Evolutionary conservation across 805 yeast genomes (phyloP), one percentile per base, ranked within the genome.

Genomic region (Myxozyma neotropica): DNA sequence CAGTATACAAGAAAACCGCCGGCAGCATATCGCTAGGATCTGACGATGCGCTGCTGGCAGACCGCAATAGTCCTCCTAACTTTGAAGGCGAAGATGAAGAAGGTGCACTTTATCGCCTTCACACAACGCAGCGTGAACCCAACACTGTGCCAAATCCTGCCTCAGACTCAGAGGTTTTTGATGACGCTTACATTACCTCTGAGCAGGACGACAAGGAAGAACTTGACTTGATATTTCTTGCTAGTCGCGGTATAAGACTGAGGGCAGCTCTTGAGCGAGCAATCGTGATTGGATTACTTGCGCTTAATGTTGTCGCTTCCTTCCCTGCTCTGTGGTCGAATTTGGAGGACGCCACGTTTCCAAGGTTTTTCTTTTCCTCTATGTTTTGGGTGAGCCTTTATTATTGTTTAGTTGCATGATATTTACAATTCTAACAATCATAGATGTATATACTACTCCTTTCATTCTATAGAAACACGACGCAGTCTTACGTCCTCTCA

Each of bases 261-360:
- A 55, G 72, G 5, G 63, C 69, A 6, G 70, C 70, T 19, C 19
- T 65, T n/a, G 73, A 71, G 50, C 65, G 64, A 3, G 40, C 65
- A 17, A n/a, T 53, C 24, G 63, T 68, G 1, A 17, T 48, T 17
- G 45, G 31, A 4, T 31, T 52, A 17, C 15, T 53, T 13, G 31
- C 31, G 15, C 26, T 53, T 12, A 45, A 60, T 27, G 19, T 38
- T 8, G 48, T 45, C 24, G 33, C 23, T n/a, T 12, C 15, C 36
- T 10, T 29, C 26, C 21, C 23, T 26, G 21, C 53, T 38, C n/a
- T 24, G 1, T 24, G 42, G 12, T 29, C 53, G 17, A 21, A 51
- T 38, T 46, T 31, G 12, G 44, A 52, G 1, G 46, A 23, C 19
- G 39, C n/a, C 15, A 15, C 33, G 15, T n/a, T 44, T 13, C 2